Percentiles rank a stretch among this genome's conserved stretches.
Conservation (phyloP, 208 protist species). For the Borovskyia barvae region DNA sequence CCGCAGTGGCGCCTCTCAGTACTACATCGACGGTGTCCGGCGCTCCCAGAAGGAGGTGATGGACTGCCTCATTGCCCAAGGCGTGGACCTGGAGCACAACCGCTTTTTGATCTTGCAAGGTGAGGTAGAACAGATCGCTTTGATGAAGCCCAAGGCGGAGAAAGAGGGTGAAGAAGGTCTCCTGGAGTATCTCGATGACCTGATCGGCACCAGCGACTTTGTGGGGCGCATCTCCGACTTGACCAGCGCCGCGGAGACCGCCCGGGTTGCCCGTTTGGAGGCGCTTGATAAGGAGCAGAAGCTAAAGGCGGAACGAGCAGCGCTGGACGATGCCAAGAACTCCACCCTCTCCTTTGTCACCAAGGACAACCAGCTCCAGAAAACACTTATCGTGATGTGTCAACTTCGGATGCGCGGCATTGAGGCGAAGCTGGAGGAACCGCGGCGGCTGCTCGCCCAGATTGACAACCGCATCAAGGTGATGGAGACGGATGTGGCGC, state of each 20-base stretch:
- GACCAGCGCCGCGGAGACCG: slow-evolving; percentile 78
- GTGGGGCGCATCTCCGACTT: slow-evolving; percentile 91
- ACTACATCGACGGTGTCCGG: slow-evolving; percentile 89
- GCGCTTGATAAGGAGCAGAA: slow-evolving; percentile 93
- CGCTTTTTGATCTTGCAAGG: slow-evolving; percentile 99
- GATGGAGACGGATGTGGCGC: slow-evolving; percentile 56
- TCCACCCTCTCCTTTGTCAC: slow-evolving; percentile 94
- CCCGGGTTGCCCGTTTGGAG: slow-evolving; percentile 92
- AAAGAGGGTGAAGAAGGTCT: slow-evolving; percentile 97
- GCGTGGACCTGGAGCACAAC: slow-evolving; percentile 99
- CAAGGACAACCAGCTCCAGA: slow-evolving; percentile 92
- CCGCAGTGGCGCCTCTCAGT: slow-evolving; percentile 93
- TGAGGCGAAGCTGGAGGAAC: slow-evolving; percentile 77
- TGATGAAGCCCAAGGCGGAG: slow-evolving; percentile 99
- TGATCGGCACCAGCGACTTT: slow-evolving; percentile 97
- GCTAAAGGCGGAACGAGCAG: slow-evolving; percentile 93
- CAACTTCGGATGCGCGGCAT: slow-evolving; percentile 85
- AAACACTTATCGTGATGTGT: slow-evolving; percentile 88
- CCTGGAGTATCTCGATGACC: slow-evolving; percentile 99
- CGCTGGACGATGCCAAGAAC: slow-evolving; percentile 92
- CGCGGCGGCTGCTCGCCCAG: slow-evolving; percentile 54
- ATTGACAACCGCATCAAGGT: slow-evolving; percentile 64
- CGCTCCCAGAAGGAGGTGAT: slow-evolving; percentile 82
- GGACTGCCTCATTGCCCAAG: slow-evolving; percentile 90
- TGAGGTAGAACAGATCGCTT: slow-evolving; percentile 99